Evolutionary conservation across 306 rosid genomes (phyloP).

Genomic region (Purshia tridentata): DNA sequence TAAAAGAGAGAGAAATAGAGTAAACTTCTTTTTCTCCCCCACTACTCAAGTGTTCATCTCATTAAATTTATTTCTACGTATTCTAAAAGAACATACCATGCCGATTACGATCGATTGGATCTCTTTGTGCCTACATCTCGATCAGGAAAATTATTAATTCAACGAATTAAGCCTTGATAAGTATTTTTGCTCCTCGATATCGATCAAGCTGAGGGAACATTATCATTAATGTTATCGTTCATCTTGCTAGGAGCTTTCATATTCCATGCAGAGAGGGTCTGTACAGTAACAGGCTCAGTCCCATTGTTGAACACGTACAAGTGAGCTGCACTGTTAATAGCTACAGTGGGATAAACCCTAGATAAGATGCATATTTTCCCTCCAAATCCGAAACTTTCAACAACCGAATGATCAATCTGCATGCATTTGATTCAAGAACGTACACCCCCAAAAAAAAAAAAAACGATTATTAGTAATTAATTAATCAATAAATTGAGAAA

Average conservation of each 20-base stretch:
- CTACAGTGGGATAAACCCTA: slow-evolving; percentile 80
- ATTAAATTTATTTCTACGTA: no score
- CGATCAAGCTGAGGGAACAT: no score
- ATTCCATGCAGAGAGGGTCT: slow-evolving; percentile 72
- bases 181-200: no score
- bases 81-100: no score
- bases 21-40: no score
- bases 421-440: not conserved
- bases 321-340: slow-evolving; percentile 49
- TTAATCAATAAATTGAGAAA: not conserved
- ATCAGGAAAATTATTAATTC: no score
- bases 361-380: slow-evolving; percentile 77
- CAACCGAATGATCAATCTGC: slow-evolving; percentile 89
- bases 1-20: no score
- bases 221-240: not conserved
- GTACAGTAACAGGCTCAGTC: slow-evolving; percentile 44
- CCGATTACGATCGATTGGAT: no score
- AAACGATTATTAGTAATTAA: not conserved
- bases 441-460: no score
- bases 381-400: slow-evolving; percentile 74
- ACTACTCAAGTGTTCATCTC: no score
- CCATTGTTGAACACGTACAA: slow-evolving; percentile 83
- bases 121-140: no score
- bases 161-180: no score
- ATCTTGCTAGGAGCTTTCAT: slow-evolving; percentile 53